A percentile compares a stretch with the other conserved stretches of the same genome.
Conservation (phyloP, 495 filamentous ascomycete species). For the Cryomyces minteri region DNA sequence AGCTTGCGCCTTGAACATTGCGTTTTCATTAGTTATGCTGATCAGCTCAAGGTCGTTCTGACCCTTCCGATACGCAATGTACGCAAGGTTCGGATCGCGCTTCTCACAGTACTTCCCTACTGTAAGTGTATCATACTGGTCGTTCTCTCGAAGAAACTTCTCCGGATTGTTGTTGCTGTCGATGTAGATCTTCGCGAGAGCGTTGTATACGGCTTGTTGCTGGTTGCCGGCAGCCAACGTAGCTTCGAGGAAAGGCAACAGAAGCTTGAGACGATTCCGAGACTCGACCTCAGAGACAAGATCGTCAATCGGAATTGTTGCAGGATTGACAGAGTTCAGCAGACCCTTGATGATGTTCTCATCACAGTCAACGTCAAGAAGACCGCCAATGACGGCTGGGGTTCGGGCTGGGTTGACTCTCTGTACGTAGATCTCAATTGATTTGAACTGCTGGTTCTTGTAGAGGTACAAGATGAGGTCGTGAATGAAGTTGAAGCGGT, state of each 20-base stretch:
- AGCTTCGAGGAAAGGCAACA: conserved; percentile 90
- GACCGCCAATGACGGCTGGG: conserved; percentile 80
- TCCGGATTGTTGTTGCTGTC: conserved; percentile 98
- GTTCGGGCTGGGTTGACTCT: conserved; percentile 89
- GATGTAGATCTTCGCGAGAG: conserved; percentile 98
- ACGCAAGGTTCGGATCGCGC: conserved; percentile 91
- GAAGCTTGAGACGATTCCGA: conserved; percentile 85
- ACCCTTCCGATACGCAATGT: conserved; percentile 89
- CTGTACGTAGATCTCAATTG: conserved; percentile 99
- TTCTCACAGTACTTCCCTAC: conserved; percentile 99
- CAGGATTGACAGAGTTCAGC: conserved; percentile 67
- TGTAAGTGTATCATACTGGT: conserved; percentile 80
- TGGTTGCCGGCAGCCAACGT: conserved; percentile 84
- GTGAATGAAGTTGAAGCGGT: conserved; percentile 96
- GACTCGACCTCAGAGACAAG: conserved; percentile 90
- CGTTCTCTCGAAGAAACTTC: conserved; percentile 96
- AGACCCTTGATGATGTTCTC: conserved; percentile 90
- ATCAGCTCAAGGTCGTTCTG: conserved; percentile 96
- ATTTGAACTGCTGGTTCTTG: conserved; percentile 98
- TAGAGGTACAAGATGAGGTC: conserved; percentile 95
- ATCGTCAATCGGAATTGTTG: conserved; percentile 84
- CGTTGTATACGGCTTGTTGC: conserved; percentile 96
- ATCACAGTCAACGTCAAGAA: conserved; percentile 97
- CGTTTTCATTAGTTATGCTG: conserved; percentile 95
- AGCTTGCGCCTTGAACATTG: conserved; percentile 95